Evolutionary conservation across 2,329 filamentous ascomycete genomes (phyloP).

Genomic region (Sclerotinia borealis): DNA sequence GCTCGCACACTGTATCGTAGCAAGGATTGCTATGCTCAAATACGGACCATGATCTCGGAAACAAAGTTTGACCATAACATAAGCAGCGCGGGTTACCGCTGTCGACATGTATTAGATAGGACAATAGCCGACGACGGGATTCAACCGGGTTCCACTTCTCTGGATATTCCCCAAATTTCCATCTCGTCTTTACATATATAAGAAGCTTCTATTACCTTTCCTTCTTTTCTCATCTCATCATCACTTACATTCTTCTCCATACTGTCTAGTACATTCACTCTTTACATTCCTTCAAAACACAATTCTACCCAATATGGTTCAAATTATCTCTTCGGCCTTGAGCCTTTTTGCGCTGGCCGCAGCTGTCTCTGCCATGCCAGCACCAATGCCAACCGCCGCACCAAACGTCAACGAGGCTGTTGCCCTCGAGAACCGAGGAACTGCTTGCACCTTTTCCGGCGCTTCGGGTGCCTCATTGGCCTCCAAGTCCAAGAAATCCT

Average conservation of each 20-base stretch:
- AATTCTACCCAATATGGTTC: slow-evolving; percentile 23
- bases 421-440: slow-evolving; percentile 18
- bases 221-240: slow-evolving; percentile 1
- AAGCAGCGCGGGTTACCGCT: not conserved
- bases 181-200: not conserved
- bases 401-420: slow-evolving; percentile 17
- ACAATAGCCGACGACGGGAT: not conserved
- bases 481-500: slow-evolving; percentile 43
- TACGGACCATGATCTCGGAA: not conserved
- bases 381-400: slow-evolving; percentile 24
- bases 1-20: not conserved
- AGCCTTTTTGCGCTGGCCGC: slow-evolving; percentile 20
- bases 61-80: not conserved
- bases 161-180: not conserved
- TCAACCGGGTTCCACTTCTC: not conserved
- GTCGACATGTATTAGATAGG: not conserved
- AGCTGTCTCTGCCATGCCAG: slow-evolving; percentile 17
- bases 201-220: not conserved
- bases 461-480: slow-evolving; percentile 43
- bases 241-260: slow-evolving; percentile 2
- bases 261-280: slow-evolving; percentile 1
- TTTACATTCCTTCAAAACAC: slow-evolving; percentile 2
- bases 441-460: slow-evolving; percentile 50
- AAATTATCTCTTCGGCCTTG: slow-evolving; percentile 18
- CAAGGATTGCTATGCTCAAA: not conserved